Evolutionary conservation across 1,284 basidiomycete species (phyloP), one percentile per base, ranked within the genome.

Genomic region (Peniophora sp.): DNA sequence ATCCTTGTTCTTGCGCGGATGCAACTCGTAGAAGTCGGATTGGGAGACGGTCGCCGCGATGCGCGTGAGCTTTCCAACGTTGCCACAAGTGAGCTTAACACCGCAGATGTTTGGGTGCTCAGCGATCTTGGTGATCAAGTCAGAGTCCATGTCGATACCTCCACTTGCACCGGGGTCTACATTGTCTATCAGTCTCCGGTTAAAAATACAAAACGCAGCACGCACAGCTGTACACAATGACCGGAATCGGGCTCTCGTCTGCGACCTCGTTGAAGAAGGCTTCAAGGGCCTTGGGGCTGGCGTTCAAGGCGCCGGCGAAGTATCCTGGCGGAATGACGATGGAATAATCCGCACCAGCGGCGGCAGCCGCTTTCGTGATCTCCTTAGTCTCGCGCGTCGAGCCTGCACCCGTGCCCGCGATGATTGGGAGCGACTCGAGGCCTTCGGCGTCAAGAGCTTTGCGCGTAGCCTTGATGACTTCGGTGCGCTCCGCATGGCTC

Each of bases 221-320:
- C 82, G 67, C 59, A 88, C 88, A 95, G 65, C 95, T 96, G 73
- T 96, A 96, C 53, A 94, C 79, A 63, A 96, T 84, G 52, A 95
- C 80, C 3, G 92, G 92, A 53, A 96, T 80, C 2, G 90, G 89
- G 53, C 85, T 89, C 58, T 81, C 84, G 58, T 81, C 74, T 16
- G 88, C 73, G 23, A 94, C 81, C 57, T 91, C 87, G 34, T 75
- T 71, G 72, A 81, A 96, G 69, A 85, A 94, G 3, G 78, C 76
- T 68, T 87, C 89, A 59, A 95, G 72, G 0, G 92, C 90, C 17
- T 72, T 69, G 58, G 71, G 75, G 64, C 85, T 74, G 25, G 65
- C 65, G 43, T 72, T 70, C 57, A 93, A 71, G 3, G 77, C 85
- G 6, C 89, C 88, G 22, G 89, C 83, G 62, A 85, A 96, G 72